Evolutionary conservation across 768 basidiomycete genomes (phyloP), one percentile per base, ranked within the genome.

Genomic region (Amanita jacksonii): DNA sequence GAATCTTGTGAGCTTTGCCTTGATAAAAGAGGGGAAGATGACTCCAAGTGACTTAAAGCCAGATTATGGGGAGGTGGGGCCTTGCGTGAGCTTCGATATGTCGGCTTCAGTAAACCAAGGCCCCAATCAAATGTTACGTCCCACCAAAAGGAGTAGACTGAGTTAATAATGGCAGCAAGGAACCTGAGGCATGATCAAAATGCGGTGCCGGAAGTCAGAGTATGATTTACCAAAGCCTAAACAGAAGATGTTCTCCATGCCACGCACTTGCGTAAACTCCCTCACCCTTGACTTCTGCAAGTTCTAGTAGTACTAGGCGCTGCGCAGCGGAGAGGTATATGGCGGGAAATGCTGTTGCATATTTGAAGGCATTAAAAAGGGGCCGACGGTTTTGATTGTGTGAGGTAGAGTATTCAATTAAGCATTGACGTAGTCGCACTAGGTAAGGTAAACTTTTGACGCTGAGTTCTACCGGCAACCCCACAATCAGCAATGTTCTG

Each of bases 121-220:
- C 96, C 96, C 93, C 94, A 99, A 59, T 99, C 96, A 59, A 94
- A 88, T 38, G 89, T 91, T 33, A 98, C 74, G 62, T 98, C 96
- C 96, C 96, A 99, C 88, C 91, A 99, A 61, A 94, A 98, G 2
- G 92, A 93, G 62, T 90, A 99, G 23, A 86, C 60, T 3, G 93
- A 94, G 62, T 98, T 98, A 54, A 94, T 60, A 27, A 76, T 72
- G 18, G 89, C 92, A 8, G 82, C 76, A 35, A 96, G 61, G 12
- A 97, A 61, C 92, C 91, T 94, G 19, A n/a, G 20, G 13, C 25
- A 45, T 13, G 4, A 10, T 18, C 4, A 34, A 24, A 30, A 20
- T 15, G 24, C 12, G 19, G 31, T 3, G 3, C 3, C 13, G 25
- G 16, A 5, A 18, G n/a, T 9, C 15, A 22, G 20, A 36, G 18